Percentiles rank a stretch among this genome's conserved stretches.
Conservation (phyloP, 306 rosid genomes). For the Leucaena leucocephala region DNA sequence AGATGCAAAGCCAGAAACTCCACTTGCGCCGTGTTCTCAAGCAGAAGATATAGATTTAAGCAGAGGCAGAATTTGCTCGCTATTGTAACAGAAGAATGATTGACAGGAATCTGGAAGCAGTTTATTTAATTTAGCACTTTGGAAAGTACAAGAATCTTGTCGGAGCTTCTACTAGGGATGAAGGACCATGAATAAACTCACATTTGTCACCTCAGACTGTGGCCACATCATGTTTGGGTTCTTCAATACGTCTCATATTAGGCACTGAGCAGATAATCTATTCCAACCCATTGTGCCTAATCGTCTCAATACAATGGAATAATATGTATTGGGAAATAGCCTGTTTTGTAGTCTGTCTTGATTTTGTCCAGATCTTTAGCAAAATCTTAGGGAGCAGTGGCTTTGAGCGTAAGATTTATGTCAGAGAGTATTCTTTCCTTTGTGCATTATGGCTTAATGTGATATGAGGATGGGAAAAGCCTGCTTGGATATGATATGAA, state of each 20-base stretch:
- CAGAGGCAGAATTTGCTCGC: conserved; percentile 35
- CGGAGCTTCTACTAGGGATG: conserved; percentile 41
- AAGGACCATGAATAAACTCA: conserved; percentile 45
- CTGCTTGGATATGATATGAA: too few relatives aligned
- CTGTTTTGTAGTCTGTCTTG: conserved; percentile 31
- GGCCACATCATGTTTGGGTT: conserved; percentile 27
- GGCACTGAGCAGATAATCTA: conserved; percentile 37
- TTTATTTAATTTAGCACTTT: conserved; percentile 39
- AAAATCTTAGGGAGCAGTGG: conserved; percentile 39
- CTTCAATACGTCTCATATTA: conserved; percentile 32
- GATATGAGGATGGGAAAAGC: too few relatives aligned
- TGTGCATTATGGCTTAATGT: too few relatives aligned
- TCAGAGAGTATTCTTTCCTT: conserved; percentile 16
- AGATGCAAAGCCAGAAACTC: conserved; percentile 77
- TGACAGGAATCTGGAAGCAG: conserved; percentile 27
- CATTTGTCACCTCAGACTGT: conserved; percentile 29
- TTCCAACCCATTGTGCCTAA: conserved; percentile 14
- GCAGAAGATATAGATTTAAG: conserved; percentile 67
- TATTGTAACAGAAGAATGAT: conserved; percentile 29
- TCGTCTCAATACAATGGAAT: conserved; percentile 29
- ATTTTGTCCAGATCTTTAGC: conserved; percentile 35
- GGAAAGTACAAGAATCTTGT: conserved; percentile 26
- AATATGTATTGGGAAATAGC: conserved; percentile 29
- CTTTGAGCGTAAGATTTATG: conserved; percentile 38
- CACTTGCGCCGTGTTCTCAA: conserved; percentile 88